These are phyloP conservation scores for Podosphaera xanthii DNA, from an alignment of 2,329 filamentous ascomycete genomes.

Conservation along the genomic window DNA sequence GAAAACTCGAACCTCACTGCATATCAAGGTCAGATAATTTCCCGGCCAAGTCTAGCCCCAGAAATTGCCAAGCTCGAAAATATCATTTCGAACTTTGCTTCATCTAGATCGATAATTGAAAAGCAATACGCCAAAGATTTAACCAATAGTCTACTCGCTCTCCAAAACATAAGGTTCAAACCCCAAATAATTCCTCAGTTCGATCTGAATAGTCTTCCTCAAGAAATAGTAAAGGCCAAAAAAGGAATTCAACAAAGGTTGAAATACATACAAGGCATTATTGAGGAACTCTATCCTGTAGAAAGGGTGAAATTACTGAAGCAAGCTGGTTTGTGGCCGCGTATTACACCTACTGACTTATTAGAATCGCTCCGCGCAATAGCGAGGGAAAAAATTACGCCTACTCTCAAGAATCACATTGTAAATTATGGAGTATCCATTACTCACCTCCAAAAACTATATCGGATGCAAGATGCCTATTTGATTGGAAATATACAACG, in stretches of 20 bases:
- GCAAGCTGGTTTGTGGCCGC: slow-evolving; percentile 20
- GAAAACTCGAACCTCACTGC: background rate
- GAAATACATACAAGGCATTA: slow-evolving; percentile 8
- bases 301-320: slow-evolving; percentile 19
- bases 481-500: slow-evolving; percentile 15
- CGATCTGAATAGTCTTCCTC: slow-evolving; percentile 2
- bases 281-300: slow-evolving; percentile 12
- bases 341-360: slow-evolving; percentile 18
- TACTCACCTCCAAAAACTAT: slow-evolving; percentile 21
- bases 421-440: slow-evolving; percentile 20
- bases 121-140: slow-evolving; percentile 20
- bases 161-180: slow-evolving; percentile 5
- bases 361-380: slow-evolving; percentile 21
- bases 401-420: slow-evolving; percentile 18
- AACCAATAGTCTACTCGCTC: slow-evolving; percentile 15
- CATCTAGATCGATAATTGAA: slow-evolving; percentile 17
- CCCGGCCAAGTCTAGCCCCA: background rate
- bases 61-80: slow-evolving; percentile 5
- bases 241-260: slow-evolving; percentile 7
- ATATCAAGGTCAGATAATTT: background rate
- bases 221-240: slow-evolving; percentile 10
- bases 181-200: background rate
- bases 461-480: slow-evolving; percentile 20
- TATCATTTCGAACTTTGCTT: slow-evolving; percentile 16
- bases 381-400: slow-evolving; percentile 13